These are phyloP conservation scores for Diaporthe velutina DNA, from an alignment of 2,329 filamentous ascomycete genomes.

Conservation along the genomic window DNA sequence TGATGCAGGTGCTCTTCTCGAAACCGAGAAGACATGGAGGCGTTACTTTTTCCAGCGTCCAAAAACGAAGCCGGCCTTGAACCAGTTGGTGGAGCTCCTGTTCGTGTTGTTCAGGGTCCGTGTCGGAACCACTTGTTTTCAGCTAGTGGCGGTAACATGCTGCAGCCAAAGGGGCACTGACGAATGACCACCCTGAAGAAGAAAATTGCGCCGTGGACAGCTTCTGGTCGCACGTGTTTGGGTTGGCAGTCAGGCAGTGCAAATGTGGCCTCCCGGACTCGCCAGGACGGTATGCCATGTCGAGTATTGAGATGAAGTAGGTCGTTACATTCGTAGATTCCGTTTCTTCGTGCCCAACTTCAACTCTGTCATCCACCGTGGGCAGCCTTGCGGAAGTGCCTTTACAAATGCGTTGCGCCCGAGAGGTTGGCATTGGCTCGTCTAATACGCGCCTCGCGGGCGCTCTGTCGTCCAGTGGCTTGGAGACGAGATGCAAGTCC, in stretches of 20 bases:
- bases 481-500: slow-evolving; percentile 28
- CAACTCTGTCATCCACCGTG: neutral
- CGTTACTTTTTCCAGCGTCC: neutral
- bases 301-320: neutral
- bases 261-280: neutral
- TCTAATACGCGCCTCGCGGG: neutral
- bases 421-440: slow-evolving; percentile 32
- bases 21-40: neutral
- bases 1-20: neutral
- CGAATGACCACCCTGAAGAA: slow-evolving; percentile 25
- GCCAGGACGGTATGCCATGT: neutral
- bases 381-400: neutral
- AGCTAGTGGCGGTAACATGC: slow-evolving; percentile 26
- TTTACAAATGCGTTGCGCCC: slow-evolving; percentile 31
- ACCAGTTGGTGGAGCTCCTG: slow-evolving; percentile 8
- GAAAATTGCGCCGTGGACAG: slow-evolving; percentile 26
- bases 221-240: neutral
- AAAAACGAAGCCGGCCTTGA: neutral
- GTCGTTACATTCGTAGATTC: neutral
- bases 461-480: slow-evolving; percentile 22
- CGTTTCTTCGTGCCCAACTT: neutral
- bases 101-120: slow-evolving; percentile 20
- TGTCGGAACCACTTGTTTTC: slow-evolving; percentile 21
- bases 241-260: neutral
- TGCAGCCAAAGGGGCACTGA: slow-evolving; percentile 22